Evolutionary conservation across 2,329 filamentous ascomycete species (phyloP), one percentile per base, ranked within the genome.

Genomic region (Pestalotiopsis sp.): DNA sequence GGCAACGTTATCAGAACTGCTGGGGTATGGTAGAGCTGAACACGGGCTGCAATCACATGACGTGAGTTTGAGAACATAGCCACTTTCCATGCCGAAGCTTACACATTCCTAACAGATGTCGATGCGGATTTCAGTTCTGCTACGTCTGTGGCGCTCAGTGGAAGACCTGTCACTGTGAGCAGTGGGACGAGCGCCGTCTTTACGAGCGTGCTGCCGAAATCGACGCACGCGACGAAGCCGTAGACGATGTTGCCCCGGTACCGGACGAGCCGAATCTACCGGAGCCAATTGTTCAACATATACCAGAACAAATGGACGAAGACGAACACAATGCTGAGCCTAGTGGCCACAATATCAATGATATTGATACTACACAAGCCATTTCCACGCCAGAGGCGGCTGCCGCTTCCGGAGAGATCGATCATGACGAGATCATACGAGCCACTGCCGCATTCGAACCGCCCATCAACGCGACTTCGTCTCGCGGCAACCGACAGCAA

Each of bases 31-130:
- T 90, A 0, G 86, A 89, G 75, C 76, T 88, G 0, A 38, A 73
- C 0, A n/a, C 45, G 0, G 88, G 88, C 1, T 90, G 88, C 69
- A 80, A 86, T 65, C 88, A 90, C 65, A 90, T 90, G 3, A 86
- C 70, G 87, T 90, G 71, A 74, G 85, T 83, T 12, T n/a, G 27
- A 58, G 17, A n/a, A 1, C 17, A 4, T 20, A 36, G 1, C 31
- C 63, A 25, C 27, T 9, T 4, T 4, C 27, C 17, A 2, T 6
- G 20, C 38, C 20, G 13, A 17, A 14, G 36, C 62, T 52, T 11
- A 17, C 45, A 3, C 2, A n/a, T n/a, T 57, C 4, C 38, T 25
- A 31, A 14, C 80, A 87, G 82, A 0, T 89, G 85, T 64, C 75
- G 65, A 1, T 89, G 86, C 64, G 73, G 79, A 0, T 73, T 77